Percentiles rank a stretch among this genome's conserved stretches.
Evolutionary conservation across 2,329 filamentous ascomycete species (phyloP).

Genomic region (Ambrosiella xylebori): DNA sequence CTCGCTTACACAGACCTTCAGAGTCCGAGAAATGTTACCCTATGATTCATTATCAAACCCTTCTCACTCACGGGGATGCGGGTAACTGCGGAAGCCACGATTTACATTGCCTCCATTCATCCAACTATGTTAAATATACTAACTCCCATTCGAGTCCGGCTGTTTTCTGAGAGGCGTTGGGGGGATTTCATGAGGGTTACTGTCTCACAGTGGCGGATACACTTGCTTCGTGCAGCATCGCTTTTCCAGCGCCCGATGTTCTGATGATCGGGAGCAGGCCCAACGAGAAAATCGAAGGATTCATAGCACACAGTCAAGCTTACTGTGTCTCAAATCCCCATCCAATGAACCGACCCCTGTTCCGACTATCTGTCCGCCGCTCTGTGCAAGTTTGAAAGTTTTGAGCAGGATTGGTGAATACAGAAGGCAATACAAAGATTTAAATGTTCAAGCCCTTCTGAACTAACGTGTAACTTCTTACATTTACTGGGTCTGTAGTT

Average conservation of each 20-base stretch:
- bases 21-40: neutral
- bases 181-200: neutral
- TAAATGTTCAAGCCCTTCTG: too few species aligned
- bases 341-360: neutral
- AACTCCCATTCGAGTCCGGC: neutral
- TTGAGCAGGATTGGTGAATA: neutral
- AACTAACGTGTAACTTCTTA: neutral
- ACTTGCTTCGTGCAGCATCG: neutral
- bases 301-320: neutral
- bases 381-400: neutral
- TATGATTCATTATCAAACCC: neutral
- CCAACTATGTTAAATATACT: too few species aligned
- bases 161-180: neutral
- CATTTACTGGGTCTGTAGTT: neutral
- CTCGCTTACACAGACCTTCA: neutral
- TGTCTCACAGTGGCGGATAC: neutral
- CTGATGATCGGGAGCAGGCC: neutral
- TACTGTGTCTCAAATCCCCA: conserved; percentile 4
- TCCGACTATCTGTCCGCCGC: neutral
- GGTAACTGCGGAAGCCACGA: too few species aligned
- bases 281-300: neutral
- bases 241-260: conserved; percentile 1
- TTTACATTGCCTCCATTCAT: too few species aligned
- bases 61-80: too few species aligned
- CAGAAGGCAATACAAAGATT: too few species aligned